Evolutionary conservation across 805 yeast genomes (phyloP).

Genomic region (Yarrowia sp.): DNA sequence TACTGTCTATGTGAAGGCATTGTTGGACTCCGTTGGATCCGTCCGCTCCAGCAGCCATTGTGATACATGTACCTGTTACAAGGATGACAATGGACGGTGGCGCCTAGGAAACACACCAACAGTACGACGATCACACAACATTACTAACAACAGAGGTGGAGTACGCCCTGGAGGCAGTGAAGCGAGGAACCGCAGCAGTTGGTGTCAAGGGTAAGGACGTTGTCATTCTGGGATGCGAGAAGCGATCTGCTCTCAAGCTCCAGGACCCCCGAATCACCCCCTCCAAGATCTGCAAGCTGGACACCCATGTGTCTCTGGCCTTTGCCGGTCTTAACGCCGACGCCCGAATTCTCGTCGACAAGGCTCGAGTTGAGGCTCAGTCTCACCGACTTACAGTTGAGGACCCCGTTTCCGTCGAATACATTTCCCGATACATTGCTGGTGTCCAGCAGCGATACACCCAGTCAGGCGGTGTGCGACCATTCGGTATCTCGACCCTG

Average conservation of each 20-base stretch:
- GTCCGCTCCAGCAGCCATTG: background rate
- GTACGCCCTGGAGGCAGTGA: slow-evolving; percentile 95
- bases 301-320: slow-evolving; percentile 84
- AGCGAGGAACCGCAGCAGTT: slow-evolving; percentile 96
- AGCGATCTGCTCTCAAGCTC: slow-evolving; percentile 88
- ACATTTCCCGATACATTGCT: slow-evolving; percentile 91
- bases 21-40: background rate
- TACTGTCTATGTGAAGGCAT: background rate
- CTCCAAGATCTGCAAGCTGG: slow-evolving; percentile 85
- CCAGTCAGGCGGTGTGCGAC: slow-evolving; percentile 97
- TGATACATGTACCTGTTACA: background rate
- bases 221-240: slow-evolving; percentile 94
- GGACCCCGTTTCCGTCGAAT: slow-evolving; percentile 88
- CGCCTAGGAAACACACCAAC: slow-evolving; percentile 29
- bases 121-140: background rate
- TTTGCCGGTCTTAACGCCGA: slow-evolving; percentile 99
- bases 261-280: slow-evolving; percentile 98
- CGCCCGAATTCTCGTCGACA: slow-evolving; percentile 89
- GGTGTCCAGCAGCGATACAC: slow-evolving; percentile 96
- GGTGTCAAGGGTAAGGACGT: slow-evolving; percentile 88
- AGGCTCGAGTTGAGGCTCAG: slow-evolving; percentile 95
- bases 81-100: slow-evolving; percentile 8
- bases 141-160: slow-evolving; percentile 63
- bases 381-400: slow-evolving; percentile 90
- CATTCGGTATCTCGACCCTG: slow-evolving; percentile 92